A percentile compares a stretch with the other conserved stretches of the same genome.
Evolutionary conservation across 2,329 filamentous ascomycete species (phyloP).

Genomic region (Aspergillus sp.): DNA sequence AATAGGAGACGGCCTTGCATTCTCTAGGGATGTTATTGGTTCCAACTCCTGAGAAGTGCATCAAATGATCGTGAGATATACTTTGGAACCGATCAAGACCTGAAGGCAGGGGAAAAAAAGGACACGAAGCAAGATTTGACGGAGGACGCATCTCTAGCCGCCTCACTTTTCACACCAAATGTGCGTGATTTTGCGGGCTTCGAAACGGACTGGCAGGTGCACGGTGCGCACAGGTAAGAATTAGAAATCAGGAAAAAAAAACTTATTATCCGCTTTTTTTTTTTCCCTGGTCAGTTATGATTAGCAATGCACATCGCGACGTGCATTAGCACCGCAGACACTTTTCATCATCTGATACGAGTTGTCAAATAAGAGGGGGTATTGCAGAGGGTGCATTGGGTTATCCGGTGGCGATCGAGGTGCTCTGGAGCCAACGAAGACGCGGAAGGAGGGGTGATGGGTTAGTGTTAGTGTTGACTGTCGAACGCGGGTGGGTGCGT

Average conservation of each 20-base stretch:
- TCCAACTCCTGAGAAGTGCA: neutral
- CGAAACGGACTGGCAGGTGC: neutral
- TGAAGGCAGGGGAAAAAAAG: neutral
- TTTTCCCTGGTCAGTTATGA: slow-evolving; percentile 4
- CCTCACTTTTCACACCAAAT: slow-evolving; percentile 2
- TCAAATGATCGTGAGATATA: neutral
- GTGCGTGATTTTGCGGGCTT: slow-evolving; percentile 6
- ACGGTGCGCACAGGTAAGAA: neutral
- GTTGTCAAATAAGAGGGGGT: slow-evolving; percentile 9
- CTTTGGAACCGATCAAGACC: neutral
- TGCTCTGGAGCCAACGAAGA: slow-evolving; percentile 9
- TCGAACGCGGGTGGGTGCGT: neutral
- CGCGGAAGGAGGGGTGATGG: slow-evolving; percentile 3
- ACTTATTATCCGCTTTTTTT: neutral
- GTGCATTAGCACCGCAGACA: slow-evolving; percentile 24
- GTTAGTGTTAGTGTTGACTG: neutral
- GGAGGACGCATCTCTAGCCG: neutral
- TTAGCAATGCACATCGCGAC: slow-evolving; percentile 8
- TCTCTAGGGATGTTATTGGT: neutral
- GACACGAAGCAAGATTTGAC: neutral
- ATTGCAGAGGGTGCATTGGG: slow-evolving; percentile 1
- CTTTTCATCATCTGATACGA: slow-evolving; percentile 23
- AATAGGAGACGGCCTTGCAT: neutral
- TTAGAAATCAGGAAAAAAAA: neutral
- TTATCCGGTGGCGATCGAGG: slow-evolving; percentile 12